These are phyloP conservation scores for Dendrobium nobile DNA, from an alignment of 106 monocot species.

Conservation along the genomic window DNA sequence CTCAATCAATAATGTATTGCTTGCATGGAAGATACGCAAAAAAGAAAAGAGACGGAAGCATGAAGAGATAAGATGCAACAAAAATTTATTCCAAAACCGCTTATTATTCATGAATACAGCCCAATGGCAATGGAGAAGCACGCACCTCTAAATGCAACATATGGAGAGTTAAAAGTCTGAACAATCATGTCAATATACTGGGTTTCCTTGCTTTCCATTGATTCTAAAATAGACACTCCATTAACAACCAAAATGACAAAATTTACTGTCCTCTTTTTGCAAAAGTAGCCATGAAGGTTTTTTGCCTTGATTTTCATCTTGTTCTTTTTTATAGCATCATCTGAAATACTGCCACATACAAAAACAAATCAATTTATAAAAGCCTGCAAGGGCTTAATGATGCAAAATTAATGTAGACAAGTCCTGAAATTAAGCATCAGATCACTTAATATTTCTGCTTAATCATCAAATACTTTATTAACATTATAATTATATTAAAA, in stretches of 20 bases:
- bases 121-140: background rate
- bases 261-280: constrained; percentile 41
- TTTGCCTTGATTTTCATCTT: constrained; percentile 15
- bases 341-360: constrained; percentile 25
- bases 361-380: background rate
- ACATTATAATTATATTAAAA: too few relatives aligned
- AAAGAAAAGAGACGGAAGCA: too few relatives aligned
- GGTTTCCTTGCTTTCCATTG: constrained; percentile 23
- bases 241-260: constrained; percentile 61
- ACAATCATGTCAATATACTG: constrained; percentile 28
- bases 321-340: constrained; percentile 10
- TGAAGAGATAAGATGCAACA: too few relatives aligned
- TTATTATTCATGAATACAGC: too few relatives aligned
- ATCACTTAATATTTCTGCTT: too few relatives aligned
- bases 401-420: too few relatives aligned
- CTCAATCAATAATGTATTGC: too few relatives aligned
- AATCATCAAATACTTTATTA: too few relatives aligned
- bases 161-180: constrained; percentile 48
- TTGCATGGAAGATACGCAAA: too few relatives aligned
- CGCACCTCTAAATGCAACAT: constrained; percentile 53
- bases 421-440: too few relatives aligned
- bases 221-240: constrained; percentile 42
- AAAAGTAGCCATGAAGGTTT: constrained; percentile 1
- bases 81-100: too few relatives aligned
- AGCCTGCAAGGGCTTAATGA: too few relatives aligned